Evolutionary conservation across 106 monocot genomes (phyloP), one percentile per base, ranked within the genome.

Genomic region (Xerophyta viscosa): DNA sequence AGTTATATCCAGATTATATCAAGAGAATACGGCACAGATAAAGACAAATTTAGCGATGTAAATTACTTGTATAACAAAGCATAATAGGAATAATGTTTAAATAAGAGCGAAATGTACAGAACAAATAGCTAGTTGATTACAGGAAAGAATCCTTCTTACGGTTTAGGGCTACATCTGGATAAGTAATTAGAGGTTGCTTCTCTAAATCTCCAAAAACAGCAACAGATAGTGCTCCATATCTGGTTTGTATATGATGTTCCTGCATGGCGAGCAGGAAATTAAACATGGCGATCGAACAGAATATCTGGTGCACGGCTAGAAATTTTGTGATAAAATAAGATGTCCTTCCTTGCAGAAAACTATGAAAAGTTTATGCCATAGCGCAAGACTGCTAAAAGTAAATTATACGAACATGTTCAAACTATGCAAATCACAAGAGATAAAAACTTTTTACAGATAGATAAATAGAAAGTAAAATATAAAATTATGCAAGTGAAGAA

Each of bases 151-250:
- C 33, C 33, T 5, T 33, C 84, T 72, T 58, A 85, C 85, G 41
- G 59, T 85, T 79, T 56, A 85, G 72, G 37, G 62, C 85, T 25
- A 85, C 57, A 63, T 85, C 85, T 22, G 79, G 79, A 37, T 85
- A 85, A 0, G 85, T 85, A 29, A 85, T 21, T 15, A 85, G 75
- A 14, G 79, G 71, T 28, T 71, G 75, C 48, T 79, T 85, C 12
- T 79, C 79, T 37, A 62, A 71, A 61, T 85, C 79, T 15, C 85
- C 85, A 69, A 61, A 79, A 7, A 85, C 68, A 41, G 62, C 49
- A 59, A 79, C 79, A 20, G 79, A 75, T 2, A 85, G 51, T 7
- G 54, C 25, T 12, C 79, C 85, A 66, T 69, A 61, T 9, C 63
- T 37, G 13, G 75, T 79, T 63, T 75, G 65, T 28, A 85, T 39